A percentile compares a stretch with the other conserved stretches of the same genome.
Evolutionary conservation across 306 rosid genomes (phyloP).

Genomic region (Luffa aegyptiaca): DNA sequence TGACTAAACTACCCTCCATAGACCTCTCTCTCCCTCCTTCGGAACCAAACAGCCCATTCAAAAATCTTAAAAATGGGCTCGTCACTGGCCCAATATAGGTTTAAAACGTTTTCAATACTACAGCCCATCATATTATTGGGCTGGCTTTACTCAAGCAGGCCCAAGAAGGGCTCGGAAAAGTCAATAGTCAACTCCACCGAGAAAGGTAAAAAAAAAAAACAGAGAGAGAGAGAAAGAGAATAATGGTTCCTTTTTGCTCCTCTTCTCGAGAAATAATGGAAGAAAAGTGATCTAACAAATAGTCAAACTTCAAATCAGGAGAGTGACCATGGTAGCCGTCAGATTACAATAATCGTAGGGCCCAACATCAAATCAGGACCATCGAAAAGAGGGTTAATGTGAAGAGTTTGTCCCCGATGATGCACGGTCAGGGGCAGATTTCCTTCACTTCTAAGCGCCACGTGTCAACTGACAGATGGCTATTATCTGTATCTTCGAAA

Average conservation of each 20-base stretch:
- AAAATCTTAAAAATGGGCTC: background rate
- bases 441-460: background rate
- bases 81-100: background rate
- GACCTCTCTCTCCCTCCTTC: background rate
- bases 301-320: slow-evolving; percentile 11
- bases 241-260: background rate
- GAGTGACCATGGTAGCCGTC: background rate
- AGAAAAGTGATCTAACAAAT: background rate
- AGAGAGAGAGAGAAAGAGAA: background rate
- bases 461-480: background rate
- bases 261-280: background rate
- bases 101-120: background rate
- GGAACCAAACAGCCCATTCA: background rate
- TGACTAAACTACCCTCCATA: background rate
- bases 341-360: background rate
- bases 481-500: background rate
- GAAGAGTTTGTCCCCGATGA: background rate
- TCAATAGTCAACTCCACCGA: background rate
- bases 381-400: background rate
- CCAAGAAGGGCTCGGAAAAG: background rate
- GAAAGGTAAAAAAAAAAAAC: background rate
- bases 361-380: slow-evolving; percentile 6
- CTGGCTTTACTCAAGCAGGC: background rate
- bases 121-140: background rate
- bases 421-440: background rate